Evolutionary conservation across 2,329 filamentous ascomycete species (phyloP).

Genomic region (Aspergillus fijiensis): DNA sequence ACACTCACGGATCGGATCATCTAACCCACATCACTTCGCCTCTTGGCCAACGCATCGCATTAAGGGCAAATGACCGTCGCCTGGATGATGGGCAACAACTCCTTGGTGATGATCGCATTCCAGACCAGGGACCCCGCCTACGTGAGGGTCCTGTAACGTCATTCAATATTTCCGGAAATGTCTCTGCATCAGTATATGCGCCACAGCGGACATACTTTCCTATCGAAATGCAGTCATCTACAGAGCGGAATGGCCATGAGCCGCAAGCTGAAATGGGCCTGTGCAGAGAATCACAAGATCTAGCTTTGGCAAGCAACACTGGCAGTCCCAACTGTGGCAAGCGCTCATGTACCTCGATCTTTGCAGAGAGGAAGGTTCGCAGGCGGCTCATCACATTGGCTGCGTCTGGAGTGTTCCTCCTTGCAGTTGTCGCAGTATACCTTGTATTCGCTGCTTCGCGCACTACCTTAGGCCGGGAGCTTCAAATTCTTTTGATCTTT

Average conservation of each 20-base stretch:
- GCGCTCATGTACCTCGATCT: slow-evolving; percentile 40
- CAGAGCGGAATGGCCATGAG: neutral
- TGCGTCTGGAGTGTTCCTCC: slow-evolving; percentile 64
- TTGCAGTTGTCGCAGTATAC: slow-evolving; percentile 63
- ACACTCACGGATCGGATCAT: neutral
- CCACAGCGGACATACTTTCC: slow-evolving; percentile 6
- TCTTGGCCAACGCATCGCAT: slow-evolving; percentile 1
- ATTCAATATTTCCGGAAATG: neutral
- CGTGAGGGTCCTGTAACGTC: slow-evolving; percentile 3
- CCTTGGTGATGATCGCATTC: slow-evolving; percentile 8
- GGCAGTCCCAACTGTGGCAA: slow-evolving; percentile 3
- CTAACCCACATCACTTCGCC: neutral
- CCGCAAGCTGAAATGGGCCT: neutral
- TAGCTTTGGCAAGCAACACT: slow-evolving; percentile 9
- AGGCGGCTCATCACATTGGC: slow-evolving; percentile 60
- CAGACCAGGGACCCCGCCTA: slow-evolving; percentile 5
- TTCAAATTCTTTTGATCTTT: slow-evolving; percentile 77
- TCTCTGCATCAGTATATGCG: slow-evolving; percentile 1
- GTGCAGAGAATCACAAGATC: slow-evolving; percentile 7
- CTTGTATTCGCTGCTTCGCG: slow-evolving; percentile 69
- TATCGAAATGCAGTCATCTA: slow-evolving; percentile 2
- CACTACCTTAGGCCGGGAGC: slow-evolving; percentile 64
- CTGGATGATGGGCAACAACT: slow-evolving; percentile 3
- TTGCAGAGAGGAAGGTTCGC: slow-evolving; percentile 56
- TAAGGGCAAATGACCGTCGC: neutral